Base-by-base conservation (phyloP, 2,329 filamentous ascomycete genomes). In the Graphilbum sp. region DNA sequence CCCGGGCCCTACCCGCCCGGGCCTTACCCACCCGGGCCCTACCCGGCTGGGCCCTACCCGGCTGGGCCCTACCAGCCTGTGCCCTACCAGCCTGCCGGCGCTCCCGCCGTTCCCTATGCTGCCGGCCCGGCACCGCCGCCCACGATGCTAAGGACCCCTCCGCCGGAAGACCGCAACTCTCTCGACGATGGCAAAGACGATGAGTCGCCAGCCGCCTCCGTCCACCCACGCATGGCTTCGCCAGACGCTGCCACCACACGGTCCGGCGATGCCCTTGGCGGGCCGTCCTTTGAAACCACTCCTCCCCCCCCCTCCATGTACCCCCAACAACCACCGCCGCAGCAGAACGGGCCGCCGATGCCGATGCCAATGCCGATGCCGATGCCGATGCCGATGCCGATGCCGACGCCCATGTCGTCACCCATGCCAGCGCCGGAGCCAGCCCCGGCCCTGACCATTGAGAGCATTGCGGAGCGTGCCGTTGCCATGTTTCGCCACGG, bases 401-500 rank as follows among this genome's bases (percentile, higher is more conserved):
- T 5, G 10, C 10, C 27, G 27, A n/a, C 6, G 11, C 27, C 27
- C 27, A 8, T 29, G 13, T 12, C 27, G 27, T 32, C 16, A 27
- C 18, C 20, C n/a, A 11, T 19, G 11, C 17, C 27, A 30, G 32
- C 34, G 3, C 37, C 39, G 5, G 3, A 37, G 38, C 17, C 39
- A 3, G n/a, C 35, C 2, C 27, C 36, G 9, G 34, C 40, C 2
- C 41, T 44, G 4, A 37, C 32, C 16, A 23, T 46, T 1, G 41
- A 40, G 18, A 27, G 27, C 18, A 16, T 43, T 4, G 41, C 36
- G 7, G 38, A 36, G 24, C 40, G 41, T n/a, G 40, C 40, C 4
- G 34, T 42, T 15, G 40, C 38, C 15, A 13, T 44, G 10, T 47
- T 50, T 30, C 41, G 40, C 31, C 45, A 44, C 23, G 42, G 40